phyloP scores from a whole-genome alignment of 805 yeast species.

The Ogataea pini region DNA sequence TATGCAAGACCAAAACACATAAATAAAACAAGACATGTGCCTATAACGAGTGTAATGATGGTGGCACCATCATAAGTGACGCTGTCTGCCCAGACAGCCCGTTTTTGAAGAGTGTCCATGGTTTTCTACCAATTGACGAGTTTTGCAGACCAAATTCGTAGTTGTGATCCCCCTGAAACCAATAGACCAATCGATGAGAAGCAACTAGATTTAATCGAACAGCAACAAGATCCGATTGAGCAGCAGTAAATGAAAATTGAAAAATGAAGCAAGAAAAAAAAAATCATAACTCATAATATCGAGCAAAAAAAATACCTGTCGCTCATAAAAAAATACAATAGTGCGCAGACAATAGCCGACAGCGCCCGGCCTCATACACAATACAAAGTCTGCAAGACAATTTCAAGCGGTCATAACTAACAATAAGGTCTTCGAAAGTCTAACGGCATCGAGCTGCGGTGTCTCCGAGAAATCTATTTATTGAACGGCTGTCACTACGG shows the following conservation, averaged over 20 bases:
- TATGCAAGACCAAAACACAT: slow-evolving; percentile 97
- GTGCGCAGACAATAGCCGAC: neutral
- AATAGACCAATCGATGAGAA: too few species aligned
- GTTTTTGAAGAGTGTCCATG: slow-evolving; percentile 17
- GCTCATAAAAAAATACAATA: neutral
- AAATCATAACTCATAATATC: neutral
- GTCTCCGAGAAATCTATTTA: neutral
- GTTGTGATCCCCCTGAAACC: too few species aligned
- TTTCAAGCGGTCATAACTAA: neutral
- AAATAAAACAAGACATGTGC: slow-evolving; percentile 73
- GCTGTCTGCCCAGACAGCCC: slow-evolving; percentile 30
- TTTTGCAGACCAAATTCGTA: too few species aligned
- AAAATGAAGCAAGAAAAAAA: neutral
- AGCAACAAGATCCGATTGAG: too few species aligned
- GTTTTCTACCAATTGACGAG: neutral
- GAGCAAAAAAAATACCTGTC: neutral
- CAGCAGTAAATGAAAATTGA: neutral
- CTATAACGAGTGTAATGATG: slow-evolving; percentile 53
- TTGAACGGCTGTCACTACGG: neutral
- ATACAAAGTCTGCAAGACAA: neutral
- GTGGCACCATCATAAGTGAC: slow-evolving; percentile 45
- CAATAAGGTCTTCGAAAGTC: neutral
- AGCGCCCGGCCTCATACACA: neutral
- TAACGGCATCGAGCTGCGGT: slow-evolving; percentile 5
- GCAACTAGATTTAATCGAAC: too few species aligned